These are phyloP conservation scores for Penicillium crystallinum DNA, from an alignment of 495 filamentous ascomycete species.

Conservation along the genomic window DNA sequence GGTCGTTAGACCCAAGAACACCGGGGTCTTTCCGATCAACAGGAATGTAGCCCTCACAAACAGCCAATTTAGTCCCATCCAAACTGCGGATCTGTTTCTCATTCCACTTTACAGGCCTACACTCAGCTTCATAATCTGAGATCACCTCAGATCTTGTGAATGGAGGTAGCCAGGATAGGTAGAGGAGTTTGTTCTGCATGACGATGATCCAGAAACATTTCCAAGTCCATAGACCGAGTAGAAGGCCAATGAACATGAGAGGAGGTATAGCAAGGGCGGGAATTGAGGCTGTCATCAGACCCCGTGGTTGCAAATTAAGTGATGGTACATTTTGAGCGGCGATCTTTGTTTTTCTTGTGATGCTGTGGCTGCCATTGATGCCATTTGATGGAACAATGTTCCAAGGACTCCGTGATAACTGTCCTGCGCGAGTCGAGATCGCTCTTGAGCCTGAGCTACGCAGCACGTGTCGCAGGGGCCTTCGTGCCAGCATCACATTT, in stretches of 20 bases:
- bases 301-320: neutral
- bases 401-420: neutral
- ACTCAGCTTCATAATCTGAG: constrained; percentile 52
- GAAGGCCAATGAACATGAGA: constrained; percentile 58
- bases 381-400: neutral
- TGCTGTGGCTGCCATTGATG: neutral
- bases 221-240: constrained; percentile 66
- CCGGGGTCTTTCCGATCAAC: neutral
- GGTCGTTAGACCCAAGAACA: neutral
- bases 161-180: constrained; percentile 70
- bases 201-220: constrained; percentile 77
- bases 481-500: neutral
- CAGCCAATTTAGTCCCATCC: constrained; percentile 58
- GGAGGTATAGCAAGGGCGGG: constrained; percentile 58
- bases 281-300: constrained; percentile 27
- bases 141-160: constrained; percentile 50
- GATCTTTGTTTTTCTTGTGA: neutral
- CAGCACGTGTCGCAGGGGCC: neutral
- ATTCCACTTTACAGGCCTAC: constrained; percentile 57
- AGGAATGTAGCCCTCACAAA: constrained; percentile 46
- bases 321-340: neutral
- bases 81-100: constrained; percentile 48
- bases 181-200: constrained; percentile 81
- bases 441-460: neutral
- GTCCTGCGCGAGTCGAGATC: neutral